These are phyloP conservation scores for Amanita muscaria DNA, from an alignment of 768 basidiomycete species.

Conservation along the genomic window DNA sequence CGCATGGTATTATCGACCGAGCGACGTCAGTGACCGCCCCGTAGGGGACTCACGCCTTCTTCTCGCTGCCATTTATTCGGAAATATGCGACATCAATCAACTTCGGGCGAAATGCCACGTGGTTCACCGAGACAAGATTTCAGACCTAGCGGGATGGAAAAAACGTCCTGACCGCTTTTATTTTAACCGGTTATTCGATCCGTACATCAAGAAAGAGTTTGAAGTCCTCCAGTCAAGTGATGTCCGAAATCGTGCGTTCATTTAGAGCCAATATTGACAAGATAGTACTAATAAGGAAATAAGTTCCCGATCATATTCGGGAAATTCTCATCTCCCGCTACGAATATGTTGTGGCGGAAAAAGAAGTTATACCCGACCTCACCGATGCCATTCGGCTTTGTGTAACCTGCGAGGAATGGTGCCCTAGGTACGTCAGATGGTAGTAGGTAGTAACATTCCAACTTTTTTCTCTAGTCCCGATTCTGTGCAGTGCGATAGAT, in stretches of 20 bases:
- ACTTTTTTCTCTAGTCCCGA: constrained; percentile 45
- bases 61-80: constrained; percentile 92
- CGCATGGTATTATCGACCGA: constrained; percentile 94
- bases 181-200: constrained; percentile 92
- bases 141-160: constrained; percentile 90
- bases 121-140: constrained; percentile 90
- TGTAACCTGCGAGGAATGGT: constrained; percentile 82
- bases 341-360: constrained; percentile 93
- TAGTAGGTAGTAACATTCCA: neutral
- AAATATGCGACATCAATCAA: constrained; percentile 91
- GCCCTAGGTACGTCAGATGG: constrained; percentile 57
- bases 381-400: constrained; percentile 83
- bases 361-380: constrained; percentile 84
- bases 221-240: constrained; percentile 85
- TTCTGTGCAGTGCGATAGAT: constrained; percentile 83
- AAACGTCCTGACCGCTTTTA: constrained; percentile 93
- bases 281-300: constrained; percentile 16
- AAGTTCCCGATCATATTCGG: constrained; percentile 78
- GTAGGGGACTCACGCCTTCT: constrained; percentile 88
- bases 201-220: constrained; percentile 96
- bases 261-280: constrained; percentile 11
- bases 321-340: constrained; percentile 73
- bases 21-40: constrained; percentile 89
- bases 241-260: constrained; percentile 77
- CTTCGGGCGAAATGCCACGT: constrained; percentile 91